Evolutionary conservation across 176 grass and related monocot species (phyloP), one percentile per base, ranked within the genome.

Genomic region (Eragrostis nindensis): DNA sequence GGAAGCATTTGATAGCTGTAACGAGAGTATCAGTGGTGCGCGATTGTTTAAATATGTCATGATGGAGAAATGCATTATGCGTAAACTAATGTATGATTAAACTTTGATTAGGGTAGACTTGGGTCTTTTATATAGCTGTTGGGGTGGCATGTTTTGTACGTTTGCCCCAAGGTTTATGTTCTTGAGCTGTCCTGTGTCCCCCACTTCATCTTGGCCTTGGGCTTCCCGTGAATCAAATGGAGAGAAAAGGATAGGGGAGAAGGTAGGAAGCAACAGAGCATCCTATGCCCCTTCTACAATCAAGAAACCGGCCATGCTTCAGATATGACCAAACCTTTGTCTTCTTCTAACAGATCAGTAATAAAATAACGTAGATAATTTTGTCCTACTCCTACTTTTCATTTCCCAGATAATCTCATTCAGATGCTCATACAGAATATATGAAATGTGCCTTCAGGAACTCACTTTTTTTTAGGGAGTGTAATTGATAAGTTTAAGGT

Each of bases 111-210:
- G 77, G 46, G 70, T 55, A 62, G 76, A 76, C 81, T 27, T 40
- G 73, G n/a, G 38, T 64, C 43, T 84, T 81, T 19, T 87, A 81
- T 87, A 84, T 47, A 26, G 53, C 11, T 74, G 69, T 70, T 63
- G 75, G 56, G 65, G 76, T 81, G 85, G 85, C 85, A 91, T 84
- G 85, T 87, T 87, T 80, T 91, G 81, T 87, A 80, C 49, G 71
- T 45, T 77, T 68, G 76, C 55, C 42, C 78, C 85, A 80, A 71
- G 65, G 74, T 30, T 81, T 71, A 17, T 48, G 56, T 87, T 84
- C 66, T 84, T 65, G 85, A 91, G 77, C 64, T 81, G 89, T 84
- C 85, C 16, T 77, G 66, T 66, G 41, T 71, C 78, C 82, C 66
- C 82, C 73, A 60, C 72, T 46, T 57, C 71, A 68, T 41, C 55